phyloP scores from a whole-genome alignment of 371 early-diverging fungal species.

The Batrachochytrium dendrobatidis region DNA sequence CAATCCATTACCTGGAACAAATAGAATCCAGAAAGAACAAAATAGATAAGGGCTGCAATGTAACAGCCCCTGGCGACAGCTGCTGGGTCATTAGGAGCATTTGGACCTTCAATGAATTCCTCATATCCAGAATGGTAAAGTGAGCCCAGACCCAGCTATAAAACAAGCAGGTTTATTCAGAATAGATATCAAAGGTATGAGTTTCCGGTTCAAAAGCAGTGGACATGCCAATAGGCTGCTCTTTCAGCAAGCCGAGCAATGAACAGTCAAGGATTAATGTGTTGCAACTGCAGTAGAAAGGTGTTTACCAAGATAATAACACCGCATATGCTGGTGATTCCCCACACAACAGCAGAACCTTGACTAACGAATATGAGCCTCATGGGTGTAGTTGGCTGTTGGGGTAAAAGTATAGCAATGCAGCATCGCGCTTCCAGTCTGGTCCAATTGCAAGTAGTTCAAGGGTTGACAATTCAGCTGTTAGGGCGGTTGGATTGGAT shows the following conservation, averaged over 20 bases:
- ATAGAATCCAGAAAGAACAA: conserved; percentile 55
- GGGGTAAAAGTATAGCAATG: background rate
- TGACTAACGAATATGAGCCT: background rate
- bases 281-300: background rate
- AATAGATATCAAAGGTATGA: background rate
- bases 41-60: conserved; percentile 56
- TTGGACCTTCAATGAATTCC: conserved; percentile 44
- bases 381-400: background rate
- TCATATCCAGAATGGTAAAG: conserved; percentile 57
- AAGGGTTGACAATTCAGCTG: background rate
- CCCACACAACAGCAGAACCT: background rate
- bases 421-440: background rate
- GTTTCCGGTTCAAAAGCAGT: background rate
- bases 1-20: conserved; percentile 47
- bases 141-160: conserved; percentile 48
- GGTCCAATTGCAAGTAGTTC: no score
- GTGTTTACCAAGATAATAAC: background rate
- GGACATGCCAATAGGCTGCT: background rate
- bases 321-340: conserved; percentile 1
- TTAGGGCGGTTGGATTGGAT: background rate
- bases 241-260: background rate
- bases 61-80: conserved; percentile 57
- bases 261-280: background rate
- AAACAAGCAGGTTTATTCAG: background rate
- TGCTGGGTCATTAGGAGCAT: conserved; percentile 54